These are phyloP conservation scores for Aspergillus pseudoviridinutans DNA, from an alignment of 2,329 filamentous ascomycete genomes.

Conservation along the genomic window DNA sequence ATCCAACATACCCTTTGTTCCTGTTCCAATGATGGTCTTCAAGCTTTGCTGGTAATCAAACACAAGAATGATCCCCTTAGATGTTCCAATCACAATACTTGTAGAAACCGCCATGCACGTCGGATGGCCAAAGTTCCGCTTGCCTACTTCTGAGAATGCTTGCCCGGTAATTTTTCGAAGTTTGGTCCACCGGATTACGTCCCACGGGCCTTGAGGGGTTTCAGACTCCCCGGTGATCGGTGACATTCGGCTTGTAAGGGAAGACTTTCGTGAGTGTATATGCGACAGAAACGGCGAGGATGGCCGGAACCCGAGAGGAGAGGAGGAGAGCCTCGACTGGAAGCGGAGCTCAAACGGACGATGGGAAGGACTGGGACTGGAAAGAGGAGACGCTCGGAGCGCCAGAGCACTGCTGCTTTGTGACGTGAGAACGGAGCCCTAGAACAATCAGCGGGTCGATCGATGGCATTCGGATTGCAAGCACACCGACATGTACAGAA, in stretches of 20 bases:
- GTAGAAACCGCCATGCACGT: constrained; percentile 88
- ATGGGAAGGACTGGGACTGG: constrained; percentile 76
- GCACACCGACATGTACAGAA: constrained; percentile 66
- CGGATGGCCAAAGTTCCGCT: constrained; percentile 84
- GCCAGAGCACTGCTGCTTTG: constrained; percentile 71
- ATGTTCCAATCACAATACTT: constrained; percentile 84
- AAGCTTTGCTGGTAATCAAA: constrained; percentile 97
- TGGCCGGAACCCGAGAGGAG: constrained; percentile 60
- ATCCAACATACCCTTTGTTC: constrained; percentile 69
- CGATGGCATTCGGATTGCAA: constrained; percentile 49
- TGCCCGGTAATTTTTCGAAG: constrained; percentile 84
- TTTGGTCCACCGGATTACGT: constrained; percentile 94
- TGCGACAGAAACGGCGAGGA: constrained; percentile 73
- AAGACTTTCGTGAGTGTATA: constrained; percentile 76
- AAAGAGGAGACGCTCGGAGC: constrained; percentile 62
- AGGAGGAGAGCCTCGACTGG: constrained; percentile 73
- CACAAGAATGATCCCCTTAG: constrained; percentile 88
- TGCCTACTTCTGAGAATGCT: constrained; percentile 87
- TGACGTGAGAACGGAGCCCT: constrained; percentile 55
- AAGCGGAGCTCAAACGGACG: constrained; percentile 94
- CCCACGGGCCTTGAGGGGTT: constrained; percentile 79
- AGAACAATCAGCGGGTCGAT: constrained; percentile 42
- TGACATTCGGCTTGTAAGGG: constrained; percentile 66
- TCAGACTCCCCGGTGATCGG: constrained; percentile 58
- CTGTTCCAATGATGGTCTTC: constrained; percentile 88